Base-by-base conservation (phyloP, 306 rosid species). In the Cyclanthera cordifolia region DNA sequence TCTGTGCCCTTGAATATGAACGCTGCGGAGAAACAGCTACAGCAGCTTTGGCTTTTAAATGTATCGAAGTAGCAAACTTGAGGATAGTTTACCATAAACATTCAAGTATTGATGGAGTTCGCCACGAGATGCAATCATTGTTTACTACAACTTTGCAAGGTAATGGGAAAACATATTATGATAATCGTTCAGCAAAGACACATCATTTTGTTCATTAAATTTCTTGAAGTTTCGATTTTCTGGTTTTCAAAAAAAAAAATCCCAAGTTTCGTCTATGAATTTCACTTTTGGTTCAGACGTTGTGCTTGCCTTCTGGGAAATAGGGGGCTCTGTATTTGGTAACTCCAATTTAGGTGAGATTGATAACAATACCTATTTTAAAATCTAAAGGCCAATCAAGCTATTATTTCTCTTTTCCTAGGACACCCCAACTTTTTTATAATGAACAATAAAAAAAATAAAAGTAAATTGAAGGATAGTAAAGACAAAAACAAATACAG, bases 41-140 rank as follows among this genome's bases (percentile, higher is more conserved):
- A 25, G 96, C 97, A 73, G 79, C 96, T 72, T 82, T 91, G 91
- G 96, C 91, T 20, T 91, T 81, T 80, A 91, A 91, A 85, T 91
- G 97, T 85, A 73, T 88, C 85, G 96, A 87, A 82, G 95, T 88
- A 76, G 84, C 95, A 60, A 84, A 78, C 80, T 79, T 86, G 91
- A 84, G 88, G 81, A 78, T 86, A 46, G 83, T 87, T 54, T 84
- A 70, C 78, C 82, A 81, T 77, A 88, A 82, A 82, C 58, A 75
- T 72, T 75, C 88, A 55, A 76, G 77, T 61, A 20, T 78, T 53
- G 77, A 16, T 74, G 82, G 85, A 74, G 91, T 82, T 78, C 71
- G 82, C 74, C 78, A 53, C 20, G 97, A 91, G 78, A 69, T 91
- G 84, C 84, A 85, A 79, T 76, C 86, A 43, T 43, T 88, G 57